Evolutionary conservation across 2,329 filamentous ascomycete genomes (phyloP).

Genomic region (Ceratocystis cacaofunesta): DNA sequence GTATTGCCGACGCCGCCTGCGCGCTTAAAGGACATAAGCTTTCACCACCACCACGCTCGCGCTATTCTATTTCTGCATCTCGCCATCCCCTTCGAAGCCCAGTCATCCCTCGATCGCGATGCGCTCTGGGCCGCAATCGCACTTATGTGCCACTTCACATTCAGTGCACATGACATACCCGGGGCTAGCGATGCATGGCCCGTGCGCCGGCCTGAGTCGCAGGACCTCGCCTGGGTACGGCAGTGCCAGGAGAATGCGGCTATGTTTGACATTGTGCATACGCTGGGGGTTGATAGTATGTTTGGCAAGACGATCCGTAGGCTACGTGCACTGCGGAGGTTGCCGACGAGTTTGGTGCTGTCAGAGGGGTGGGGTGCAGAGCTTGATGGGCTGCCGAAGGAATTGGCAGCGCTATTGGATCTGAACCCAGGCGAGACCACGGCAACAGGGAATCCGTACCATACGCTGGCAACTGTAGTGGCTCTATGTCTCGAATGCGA

Average conservation of each 20-base stretch:
- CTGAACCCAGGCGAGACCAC: constrained; percentile 19
- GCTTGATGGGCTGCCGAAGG: constrained; percentile 22
- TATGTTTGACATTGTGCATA: constrained; percentile 37
- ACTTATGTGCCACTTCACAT: constrained; percentile 32
- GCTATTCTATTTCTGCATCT: constrained; percentile 34
- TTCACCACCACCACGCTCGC: constrained; percentile 34
- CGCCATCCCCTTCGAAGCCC: constrained; percentile 20
- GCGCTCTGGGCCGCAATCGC: constrained; percentile 33
- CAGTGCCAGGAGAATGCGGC: constrained; percentile 41
- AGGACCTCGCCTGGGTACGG: constrained; percentile 43
- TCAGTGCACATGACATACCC: constrained; percentile 30
- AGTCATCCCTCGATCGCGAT: constrained; percentile 29
- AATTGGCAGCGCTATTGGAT: constrained; percentile 23
- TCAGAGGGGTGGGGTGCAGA: constrained; percentile 1
- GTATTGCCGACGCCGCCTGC: constrained; percentile 17
- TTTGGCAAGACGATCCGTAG: constrained; percentile 26
- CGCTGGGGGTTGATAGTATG: constrained; percentile 32
- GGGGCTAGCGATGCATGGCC: constrained; percentile 40
- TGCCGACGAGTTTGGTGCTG: constrained; percentile 14
- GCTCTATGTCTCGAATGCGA: constrained; percentile 25
- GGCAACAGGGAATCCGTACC: constrained; percentile 23
- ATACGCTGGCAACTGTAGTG: constrained; percentile 25
- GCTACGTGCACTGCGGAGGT: constrained; percentile 14
- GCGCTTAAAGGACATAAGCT: constrained; percentile 25
- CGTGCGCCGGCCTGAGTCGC: constrained; percentile 27